Evolutionary conservation across 257 asterid species (phyloP).

Genomic region (Rauvolfia tetraphylla): DNA sequence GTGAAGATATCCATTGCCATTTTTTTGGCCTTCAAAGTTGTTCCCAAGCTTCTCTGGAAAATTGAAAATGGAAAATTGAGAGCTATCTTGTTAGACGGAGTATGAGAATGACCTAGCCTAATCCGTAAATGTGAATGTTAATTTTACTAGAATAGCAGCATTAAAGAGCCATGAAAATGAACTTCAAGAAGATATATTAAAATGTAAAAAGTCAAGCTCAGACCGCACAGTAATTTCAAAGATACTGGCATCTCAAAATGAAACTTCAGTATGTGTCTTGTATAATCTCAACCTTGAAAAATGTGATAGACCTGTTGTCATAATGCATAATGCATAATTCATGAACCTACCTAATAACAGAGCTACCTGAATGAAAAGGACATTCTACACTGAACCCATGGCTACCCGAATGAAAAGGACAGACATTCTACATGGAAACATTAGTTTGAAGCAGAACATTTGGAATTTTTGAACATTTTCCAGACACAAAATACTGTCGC

Average conservation of each 20-base stretch:
- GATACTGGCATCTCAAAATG: not conserved
- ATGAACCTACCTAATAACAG: not conserved
- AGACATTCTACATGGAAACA: not conserved
- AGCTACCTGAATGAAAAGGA: not conserved
- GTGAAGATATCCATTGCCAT: slow-evolving; percentile 56
- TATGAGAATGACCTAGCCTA: not conserved
- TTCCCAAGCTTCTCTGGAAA: slow-evolving; percentile 63
- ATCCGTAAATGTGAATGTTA: not conserved
- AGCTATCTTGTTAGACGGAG: not conserved
- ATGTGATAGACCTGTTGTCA: not conserved
- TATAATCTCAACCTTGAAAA: not conserved
- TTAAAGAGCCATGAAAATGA: not conserved
- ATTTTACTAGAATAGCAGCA: not conserved
- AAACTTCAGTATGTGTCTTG: not conserved
- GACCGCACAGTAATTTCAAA: not conserved
- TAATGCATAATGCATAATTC: not conserved
- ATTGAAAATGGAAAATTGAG: not conserved
- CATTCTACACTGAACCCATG: not conserved
- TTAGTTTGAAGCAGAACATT: not conserved
- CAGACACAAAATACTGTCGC: not conserved
- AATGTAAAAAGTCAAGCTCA: not conserved
- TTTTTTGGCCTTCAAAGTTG: slow-evolving; percentile 37
- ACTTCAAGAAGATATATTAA: not conserved
- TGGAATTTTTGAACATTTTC: not conserved
- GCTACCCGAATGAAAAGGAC: not conserved